A percentile compares a stretch with the other conserved stretches of the same genome.
Conservation (phyloP, 306 rosid species). For the Neltuma alba region DNA sequence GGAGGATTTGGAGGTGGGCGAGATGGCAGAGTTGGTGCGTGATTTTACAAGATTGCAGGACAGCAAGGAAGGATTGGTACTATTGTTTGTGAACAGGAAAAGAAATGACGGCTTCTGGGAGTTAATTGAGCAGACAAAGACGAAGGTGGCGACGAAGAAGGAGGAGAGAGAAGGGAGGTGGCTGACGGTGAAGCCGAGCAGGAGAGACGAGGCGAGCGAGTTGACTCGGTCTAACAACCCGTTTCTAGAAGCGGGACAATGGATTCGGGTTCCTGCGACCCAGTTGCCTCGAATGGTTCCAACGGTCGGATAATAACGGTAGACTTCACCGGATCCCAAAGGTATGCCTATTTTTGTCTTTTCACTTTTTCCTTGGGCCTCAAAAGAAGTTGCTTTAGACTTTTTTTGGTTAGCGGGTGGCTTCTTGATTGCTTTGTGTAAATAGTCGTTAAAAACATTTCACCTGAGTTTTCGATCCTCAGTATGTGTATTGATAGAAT, state of each 20-base stretch:
- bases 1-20: constrained; percentile 46
- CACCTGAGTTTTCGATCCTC: background rate
- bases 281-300: constrained; percentile 38
- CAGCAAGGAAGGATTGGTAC: constrained; percentile 46
- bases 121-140: constrained; percentile 42
- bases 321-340: background rate
- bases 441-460: background rate
- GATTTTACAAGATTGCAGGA: constrained; percentile 46
- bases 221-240: constrained; percentile 61
- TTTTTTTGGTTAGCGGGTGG: background rate
- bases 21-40: constrained; percentile 54
- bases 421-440: background rate
- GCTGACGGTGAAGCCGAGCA: constrained; percentile 40
- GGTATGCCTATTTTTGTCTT: background rate
- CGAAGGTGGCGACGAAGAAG: constrained; percentile 39
- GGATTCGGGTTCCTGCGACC: constrained; percentile 35
- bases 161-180: constrained; percentile 49
- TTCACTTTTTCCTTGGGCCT: background rate
- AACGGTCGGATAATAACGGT: constrained; percentile 42
- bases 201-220: constrained; percentile 33
- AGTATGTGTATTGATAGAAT: background rate
- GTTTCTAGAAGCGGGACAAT: constrained; percentile 67
- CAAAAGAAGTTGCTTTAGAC: background rate
- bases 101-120: constrained; percentile 71
- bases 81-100: constrained; percentile 60